These are phyloP conservation scores for Musa beccarii DNA, from an alignment of 176 grass and related monocot genomes.

Conservation along the genomic window DNA sequence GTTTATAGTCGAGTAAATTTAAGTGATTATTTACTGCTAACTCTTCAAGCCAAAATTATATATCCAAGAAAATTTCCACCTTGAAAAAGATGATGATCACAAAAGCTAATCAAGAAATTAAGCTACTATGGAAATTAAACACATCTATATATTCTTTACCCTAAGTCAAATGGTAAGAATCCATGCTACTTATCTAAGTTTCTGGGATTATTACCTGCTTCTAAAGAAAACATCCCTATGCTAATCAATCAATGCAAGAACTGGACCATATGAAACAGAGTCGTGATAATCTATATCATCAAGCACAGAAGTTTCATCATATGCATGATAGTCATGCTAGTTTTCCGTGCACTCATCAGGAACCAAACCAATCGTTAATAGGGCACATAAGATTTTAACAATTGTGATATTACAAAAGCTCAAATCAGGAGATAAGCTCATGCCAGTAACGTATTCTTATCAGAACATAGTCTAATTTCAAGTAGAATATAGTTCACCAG, in stretches of 20 bases:
- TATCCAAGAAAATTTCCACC: neutral
- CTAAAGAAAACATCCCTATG: neutral
- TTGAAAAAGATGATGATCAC: neutral
- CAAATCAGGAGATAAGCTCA: neutral
- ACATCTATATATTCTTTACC: no score
- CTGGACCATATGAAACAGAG: neutral
- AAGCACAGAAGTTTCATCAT: neutral
- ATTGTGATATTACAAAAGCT: neutral
- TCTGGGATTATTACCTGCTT: no score
- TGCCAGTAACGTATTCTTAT: neutral
- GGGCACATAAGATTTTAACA: neutral
- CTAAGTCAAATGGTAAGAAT: no score
- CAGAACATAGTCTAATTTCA: neutral
- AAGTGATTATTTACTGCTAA: no score
- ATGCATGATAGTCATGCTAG: neutral
- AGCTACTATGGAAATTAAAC: neutral
- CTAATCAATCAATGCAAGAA: neutral
- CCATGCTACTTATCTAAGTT: no score
- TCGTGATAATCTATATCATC: neutral
- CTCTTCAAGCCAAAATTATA: neutral
- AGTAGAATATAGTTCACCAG: neutral
- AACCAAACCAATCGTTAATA: neutral
- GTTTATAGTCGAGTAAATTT: no score
- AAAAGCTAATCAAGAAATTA: neutral
- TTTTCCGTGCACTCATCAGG: neutral